A percentile compares a stretch with the other conserved stretches of the same genome.
Evolutionary conservation across 2,329 filamentous ascomycete species (phyloP).

Genomic region (Sarocladium kiliense): DNA sequence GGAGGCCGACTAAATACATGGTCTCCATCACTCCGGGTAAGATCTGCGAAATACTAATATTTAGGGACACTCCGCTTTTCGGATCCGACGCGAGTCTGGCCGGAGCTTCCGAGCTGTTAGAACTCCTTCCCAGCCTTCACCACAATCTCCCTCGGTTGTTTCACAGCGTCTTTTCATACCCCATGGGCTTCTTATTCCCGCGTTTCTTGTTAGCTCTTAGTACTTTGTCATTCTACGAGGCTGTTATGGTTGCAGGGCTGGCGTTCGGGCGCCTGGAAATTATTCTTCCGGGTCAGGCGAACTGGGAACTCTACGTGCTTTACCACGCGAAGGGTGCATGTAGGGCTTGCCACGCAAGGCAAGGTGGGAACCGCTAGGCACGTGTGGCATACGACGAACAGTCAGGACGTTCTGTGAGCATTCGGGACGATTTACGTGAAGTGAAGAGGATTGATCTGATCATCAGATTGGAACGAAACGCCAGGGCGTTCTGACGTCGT

Average conservation of each 20-base stretch:
- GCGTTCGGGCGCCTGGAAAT: too few relatives aligned
- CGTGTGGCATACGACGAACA: too few relatives aligned
- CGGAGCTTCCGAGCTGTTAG: background rate
- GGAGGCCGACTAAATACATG: too few relatives aligned
- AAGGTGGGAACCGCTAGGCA: too few relatives aligned
- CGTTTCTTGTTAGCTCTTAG: too few relatives aligned
- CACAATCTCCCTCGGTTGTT: too few relatives aligned
- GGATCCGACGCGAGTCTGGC: background rate
- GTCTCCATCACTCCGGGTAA: background rate
- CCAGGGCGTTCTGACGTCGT: background rate
- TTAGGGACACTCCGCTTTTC: background rate
- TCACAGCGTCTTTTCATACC: too few relatives aligned
- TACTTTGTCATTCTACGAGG: too few relatives aligned
- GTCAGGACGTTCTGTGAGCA: background rate
- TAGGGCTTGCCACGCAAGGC: background rate
- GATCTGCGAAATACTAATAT: background rate
- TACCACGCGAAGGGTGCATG: background rate
- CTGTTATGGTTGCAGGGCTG: too few relatives aligned
- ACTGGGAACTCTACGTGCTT: too few relatives aligned
- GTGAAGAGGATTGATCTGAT: conserved; percentile 1
- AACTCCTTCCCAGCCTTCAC: background rate
- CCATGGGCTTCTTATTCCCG: too few relatives aligned
- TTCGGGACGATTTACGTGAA: background rate
- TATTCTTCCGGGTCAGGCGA: too few relatives aligned
- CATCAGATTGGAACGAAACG: background rate